phyloP scores from a whole-genome alignment of 2,329 filamentous ascomycete species.

The Alternaria dauci region DNA sequence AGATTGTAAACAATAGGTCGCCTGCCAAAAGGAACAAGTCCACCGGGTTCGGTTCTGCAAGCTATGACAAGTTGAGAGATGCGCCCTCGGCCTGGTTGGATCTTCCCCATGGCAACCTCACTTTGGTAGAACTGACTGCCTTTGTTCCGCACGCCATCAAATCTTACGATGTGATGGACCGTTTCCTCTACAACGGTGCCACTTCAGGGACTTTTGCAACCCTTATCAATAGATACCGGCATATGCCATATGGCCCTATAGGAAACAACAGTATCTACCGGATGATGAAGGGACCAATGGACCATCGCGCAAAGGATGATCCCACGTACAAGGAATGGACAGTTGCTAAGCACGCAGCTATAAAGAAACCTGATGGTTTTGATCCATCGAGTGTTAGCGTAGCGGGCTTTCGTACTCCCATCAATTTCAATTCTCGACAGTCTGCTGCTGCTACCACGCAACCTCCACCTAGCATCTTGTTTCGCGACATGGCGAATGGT shows the following conservation, averaged over 20 bases:
- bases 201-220: conserved; percentile 5
- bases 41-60: background rate
- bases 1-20: background rate
- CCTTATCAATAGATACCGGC: conserved; percentile 32
- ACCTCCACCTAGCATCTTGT: conserved; percentile 15
- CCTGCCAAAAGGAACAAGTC: background rate
- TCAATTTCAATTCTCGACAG: background rate
- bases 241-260: conserved; percentile 18
- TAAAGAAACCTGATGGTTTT: conserved; percentile 17
- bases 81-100: conserved; percentile 25
- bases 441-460: background rate
- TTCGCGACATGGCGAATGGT: conserved; percentile 25
- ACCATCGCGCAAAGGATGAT: conserved; percentile 17
- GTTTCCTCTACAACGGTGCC: conserved; percentile 34
- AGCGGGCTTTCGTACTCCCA: conserved; percentile 23
- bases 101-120: conserved; percentile 37
- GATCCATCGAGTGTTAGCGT: conserved; percentile 27
- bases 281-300: conserved; percentile 30
- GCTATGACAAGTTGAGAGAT: conserved; percentile 25
- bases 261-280: conserved; percentile 24
- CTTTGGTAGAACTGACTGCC: conserved; percentile 33
- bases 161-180: conserved; percentile 33
- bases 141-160: conserved; percentile 38
- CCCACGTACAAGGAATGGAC: conserved; percentile 26
- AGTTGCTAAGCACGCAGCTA: conserved; percentile 14